Evolutionary conservation across 1,139 yeast genomes (phyloP).

Genomic region (Lodderomyces oxycetoniae): DNA sequence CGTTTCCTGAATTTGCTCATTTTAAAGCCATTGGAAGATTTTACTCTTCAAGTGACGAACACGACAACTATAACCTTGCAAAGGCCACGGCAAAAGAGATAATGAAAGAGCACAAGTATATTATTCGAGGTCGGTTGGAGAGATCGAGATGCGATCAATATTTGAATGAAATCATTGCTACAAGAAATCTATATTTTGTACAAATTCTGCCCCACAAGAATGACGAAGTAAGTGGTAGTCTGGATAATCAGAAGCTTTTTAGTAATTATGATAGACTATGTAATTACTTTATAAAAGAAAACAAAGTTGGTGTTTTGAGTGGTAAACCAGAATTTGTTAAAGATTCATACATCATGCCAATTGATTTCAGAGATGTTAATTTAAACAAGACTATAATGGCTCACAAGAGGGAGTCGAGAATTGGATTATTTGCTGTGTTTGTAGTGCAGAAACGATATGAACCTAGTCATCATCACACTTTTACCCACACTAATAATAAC

Average conservation of each 20-base stretch:
- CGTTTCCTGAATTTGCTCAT: conserved; percentile 51
- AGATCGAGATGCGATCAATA: conserved; percentile 52
- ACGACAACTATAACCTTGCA: conserved; percentile 20
- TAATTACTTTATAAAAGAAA: conserved; percentile 45
- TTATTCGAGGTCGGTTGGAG: conserved; percentile 63
- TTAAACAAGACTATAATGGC: conserved; percentile 26
- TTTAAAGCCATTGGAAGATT: conserved; percentile 44
- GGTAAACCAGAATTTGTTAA: conserved; percentile 49
- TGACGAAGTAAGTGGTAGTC: not conserved
- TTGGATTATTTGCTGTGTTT: conserved; percentile 41
- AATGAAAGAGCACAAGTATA: conserved; percentile 30
- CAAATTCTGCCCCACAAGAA: conserved; percentile 23
- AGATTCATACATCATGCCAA: conserved; percentile 60
- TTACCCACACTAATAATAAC: not conserved
- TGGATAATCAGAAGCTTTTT: conserved; percentile 2
- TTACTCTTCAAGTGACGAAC: conserved; percentile 29
- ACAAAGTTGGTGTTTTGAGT: conserved; percentile 61
- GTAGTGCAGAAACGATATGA: conserved; percentile 44
- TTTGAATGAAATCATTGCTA: conserved; percentile 40
- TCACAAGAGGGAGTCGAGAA: conserved; percentile 15
- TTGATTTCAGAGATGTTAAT: conserved; percentile 26
- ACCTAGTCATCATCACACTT: conserved; percentile 13
- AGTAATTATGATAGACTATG: conserved; percentile 42
- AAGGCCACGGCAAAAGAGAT: conserved; percentile 31
- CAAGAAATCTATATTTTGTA: conserved; percentile 49